Evolutionary conservation across 2,329 filamentous ascomycete genomes (phyloP).

Genomic region (Laburnicola sp.): DNA sequence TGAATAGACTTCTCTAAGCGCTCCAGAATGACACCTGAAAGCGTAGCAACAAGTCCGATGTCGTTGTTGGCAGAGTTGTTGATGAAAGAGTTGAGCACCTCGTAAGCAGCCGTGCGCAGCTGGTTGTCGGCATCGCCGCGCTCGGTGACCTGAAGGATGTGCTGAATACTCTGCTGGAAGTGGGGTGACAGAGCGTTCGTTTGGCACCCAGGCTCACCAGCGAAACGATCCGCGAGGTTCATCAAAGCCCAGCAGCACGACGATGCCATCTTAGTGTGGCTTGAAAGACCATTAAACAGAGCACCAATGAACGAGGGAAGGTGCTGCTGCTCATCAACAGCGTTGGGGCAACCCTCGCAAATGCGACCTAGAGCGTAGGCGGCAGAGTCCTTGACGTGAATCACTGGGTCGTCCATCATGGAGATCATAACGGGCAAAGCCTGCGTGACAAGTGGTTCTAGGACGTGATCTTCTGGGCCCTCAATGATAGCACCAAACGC

Average conservation of each 20-base stretch:
- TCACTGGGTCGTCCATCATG: conserved; percentile 86
- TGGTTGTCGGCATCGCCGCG: conserved; percentile 81
- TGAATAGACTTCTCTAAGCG: conserved; percentile 87
- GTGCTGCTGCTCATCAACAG: conserved; percentile 83
- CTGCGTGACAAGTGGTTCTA: conserved; percentile 94
- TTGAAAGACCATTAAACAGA: conserved; percentile 85
- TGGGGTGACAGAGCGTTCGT: conserved; percentile 84
- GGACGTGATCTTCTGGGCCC: conserved; percentile 86
- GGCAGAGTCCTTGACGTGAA: conserved; percentile 93
- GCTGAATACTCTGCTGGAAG: conserved; percentile 89
- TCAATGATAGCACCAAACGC: conserved; percentile 99
- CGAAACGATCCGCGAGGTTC: conserved; percentile 96
- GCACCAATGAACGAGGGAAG: conserved; percentile 83
- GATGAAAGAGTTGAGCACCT: conserved; percentile 94
- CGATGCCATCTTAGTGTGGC: conserved; percentile 93
- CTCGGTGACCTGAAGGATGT: conserved; percentile 82
- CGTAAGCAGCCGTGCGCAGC: conserved; percentile 92
- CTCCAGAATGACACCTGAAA: conserved; percentile 87
- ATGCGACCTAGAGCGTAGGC: conserved; percentile 96
- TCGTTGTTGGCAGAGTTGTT: conserved; percentile 88
- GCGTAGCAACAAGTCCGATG: conserved; percentile 73
- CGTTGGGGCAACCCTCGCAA: conserved; percentile 87
- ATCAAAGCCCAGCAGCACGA: conserved; percentile 99
- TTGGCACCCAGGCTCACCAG: conserved; percentile 77
- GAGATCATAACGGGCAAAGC: conserved; percentile 87